These are phyloP conservation scores for Aphanomyces invadans DNA, from an alignment of 352 stramenopile species.

Conservation along the genomic window DNA sequence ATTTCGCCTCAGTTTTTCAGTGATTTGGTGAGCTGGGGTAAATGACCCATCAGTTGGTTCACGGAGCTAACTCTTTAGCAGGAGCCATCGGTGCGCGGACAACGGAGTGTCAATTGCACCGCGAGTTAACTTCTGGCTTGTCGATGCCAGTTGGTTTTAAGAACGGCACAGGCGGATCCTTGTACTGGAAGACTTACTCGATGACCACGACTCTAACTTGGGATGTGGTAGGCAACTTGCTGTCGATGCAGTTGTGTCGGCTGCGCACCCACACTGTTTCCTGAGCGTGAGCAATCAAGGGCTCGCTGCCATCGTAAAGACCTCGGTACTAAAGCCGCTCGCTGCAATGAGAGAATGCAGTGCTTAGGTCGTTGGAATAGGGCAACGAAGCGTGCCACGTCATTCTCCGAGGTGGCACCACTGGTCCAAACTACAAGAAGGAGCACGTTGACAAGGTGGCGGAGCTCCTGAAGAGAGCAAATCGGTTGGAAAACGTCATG, in stretches of 20 bases:
- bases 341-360: neutral
- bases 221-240: constrained; percentile 63
- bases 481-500: constrained; percentile 80
- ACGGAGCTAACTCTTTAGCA: too few species aligned
- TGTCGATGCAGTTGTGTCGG: constrained; percentile 75
- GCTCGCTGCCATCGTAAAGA: constrained; percentile 82
- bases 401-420: constrained; percentile 82
- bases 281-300: constrained; percentile 82
- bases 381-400: constrained; percentile 85
- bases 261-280: constrained; percentile 81
- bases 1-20: constrained; percentile 88
- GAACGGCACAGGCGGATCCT: constrained; percentile 80
- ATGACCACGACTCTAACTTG: neutral
- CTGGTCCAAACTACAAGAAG: constrained; percentile 76
- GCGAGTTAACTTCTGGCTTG: constrained; percentile 81
- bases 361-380: constrained; percentile 17
- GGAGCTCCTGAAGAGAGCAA: constrained; percentile 76
- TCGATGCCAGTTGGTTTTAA: constrained; percentile 90
- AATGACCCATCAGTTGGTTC: too few species aligned
- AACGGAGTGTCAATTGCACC: constrained; percentile 85
- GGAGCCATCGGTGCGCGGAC: constrained; percentile 84
- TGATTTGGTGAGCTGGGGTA: constrained; percentile 79
- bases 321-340: constrained; percentile 30
- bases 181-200: constrained; percentile 31
- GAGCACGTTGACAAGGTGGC: constrained; percentile 75